Evolutionary conservation across 495 filamentous ascomycete species (phyloP), one percentile per base, ranked within the genome.

Genomic region (Parachaetomium inaequale): DNA sequence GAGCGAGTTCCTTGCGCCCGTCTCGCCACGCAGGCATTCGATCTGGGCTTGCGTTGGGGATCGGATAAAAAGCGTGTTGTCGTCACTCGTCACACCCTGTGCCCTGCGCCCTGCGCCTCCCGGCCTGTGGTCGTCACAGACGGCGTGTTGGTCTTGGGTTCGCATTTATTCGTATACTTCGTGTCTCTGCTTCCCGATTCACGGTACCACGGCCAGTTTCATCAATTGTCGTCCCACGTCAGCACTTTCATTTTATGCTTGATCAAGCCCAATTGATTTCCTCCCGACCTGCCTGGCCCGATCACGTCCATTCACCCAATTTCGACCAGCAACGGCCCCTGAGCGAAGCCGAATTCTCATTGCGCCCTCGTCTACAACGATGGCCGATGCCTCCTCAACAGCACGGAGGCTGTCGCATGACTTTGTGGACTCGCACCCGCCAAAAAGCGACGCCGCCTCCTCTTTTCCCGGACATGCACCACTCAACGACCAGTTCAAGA

Each of bases 391-490:
- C 10, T 77, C 67, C 1, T 67, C 70, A 1, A 72, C 69, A 7
- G 55, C 78, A 23, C 76, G 76, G 42, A 75, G 72, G 34, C 78
- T 77, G 2, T 81, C 80, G 12, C 66, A 76, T 17, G 76, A 72
- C 23, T 78, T 85, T 46, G 64, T 76, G 28, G 74, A 81, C 49
- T 80, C 80, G 0, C 74, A 70, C 40, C 76, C 78, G 11, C 83
- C 80, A 8, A 71, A 75, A 23, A 81, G 82, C 40, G 64, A 73
- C n/a, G 63, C 74, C 38, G 68, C 70, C 2, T 75, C 75, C 7
- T 56, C 65, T 0, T 40, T 63, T 32, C 57, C 66, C 12, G 49
- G 31, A 7, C 66, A 57, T 10, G 7, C 51, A 17, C 49, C 15
- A 7, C 17, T 29, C 10, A 50, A 55, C 23, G 31, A 15, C 7